These are phyloP conservation scores for Sphenostylis stenocarpa DNA, from an alignment of 306 rosid genomes.

Conservation along the genomic window DNA sequence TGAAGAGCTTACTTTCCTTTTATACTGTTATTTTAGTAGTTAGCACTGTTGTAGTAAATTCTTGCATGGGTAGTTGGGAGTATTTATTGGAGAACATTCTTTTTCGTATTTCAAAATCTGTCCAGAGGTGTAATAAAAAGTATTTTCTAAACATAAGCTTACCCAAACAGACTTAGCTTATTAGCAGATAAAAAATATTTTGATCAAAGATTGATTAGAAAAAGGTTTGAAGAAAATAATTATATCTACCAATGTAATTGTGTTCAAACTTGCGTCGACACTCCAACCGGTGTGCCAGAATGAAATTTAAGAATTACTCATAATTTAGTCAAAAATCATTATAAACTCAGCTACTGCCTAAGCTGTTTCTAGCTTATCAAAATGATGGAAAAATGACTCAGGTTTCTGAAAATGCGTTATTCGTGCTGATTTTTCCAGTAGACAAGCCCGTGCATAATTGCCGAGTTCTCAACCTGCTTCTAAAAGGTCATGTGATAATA, in stretches of 20 bases:
- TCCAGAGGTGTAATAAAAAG: background rate
- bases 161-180: background rate
- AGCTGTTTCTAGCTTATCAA: background rate
- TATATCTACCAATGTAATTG: too few species aligned
- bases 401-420: background rate
- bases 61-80: background rate
- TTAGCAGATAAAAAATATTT: too few species aligned
- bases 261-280: background rate
- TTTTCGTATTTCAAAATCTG: background rate
- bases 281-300: background rate
- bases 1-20: background rate
- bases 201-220: too few species aligned
- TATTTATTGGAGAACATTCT: background rate
- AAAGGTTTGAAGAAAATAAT: too few species aligned
- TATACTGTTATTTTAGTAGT: background rate
- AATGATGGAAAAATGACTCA: background rate
- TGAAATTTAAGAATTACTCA: background rate
- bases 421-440: background rate
- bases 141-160: background rate
- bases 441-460: background rate
- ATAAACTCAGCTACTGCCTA: background rate
- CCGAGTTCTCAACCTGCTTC: background rate
- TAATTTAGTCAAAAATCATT: background rate
- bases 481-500: background rate
- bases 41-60: background rate